Percentiles rank a stretch among this genome's conserved stretches.
phyloP scores from a whole-genome alignment of 768 basidiomycete species.

The Macrolepiota albuminosa region DNA sequence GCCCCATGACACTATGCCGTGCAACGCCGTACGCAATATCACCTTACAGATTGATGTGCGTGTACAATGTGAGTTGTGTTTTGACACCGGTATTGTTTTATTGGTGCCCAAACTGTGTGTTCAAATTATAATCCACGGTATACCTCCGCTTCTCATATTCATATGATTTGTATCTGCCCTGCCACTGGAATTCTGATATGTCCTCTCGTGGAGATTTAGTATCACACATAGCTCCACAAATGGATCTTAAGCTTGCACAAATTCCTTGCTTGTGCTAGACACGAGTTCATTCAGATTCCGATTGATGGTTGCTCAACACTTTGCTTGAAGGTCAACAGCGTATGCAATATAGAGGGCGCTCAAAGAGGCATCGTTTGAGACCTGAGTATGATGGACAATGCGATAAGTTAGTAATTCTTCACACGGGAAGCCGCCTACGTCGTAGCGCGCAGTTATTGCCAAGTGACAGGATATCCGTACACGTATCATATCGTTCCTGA shows the following conservation, averaged over 20 bases:
- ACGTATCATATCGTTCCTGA: not conserved
- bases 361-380: not conserved
- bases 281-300: no score
- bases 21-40: constrained; percentile 18
- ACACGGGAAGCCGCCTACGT: not conserved
- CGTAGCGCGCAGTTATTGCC: not conserved
- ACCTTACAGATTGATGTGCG: not conserved
- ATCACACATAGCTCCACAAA: not conserved
- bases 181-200: not conserved
- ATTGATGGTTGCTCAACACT: not conserved
- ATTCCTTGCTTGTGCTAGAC: not conserved
- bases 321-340: not conserved
- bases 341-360: no score
- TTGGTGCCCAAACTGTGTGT: not conserved
- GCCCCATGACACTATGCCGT: constrained; percentile 30
- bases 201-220: not conserved
- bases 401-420: no score
- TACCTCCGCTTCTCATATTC: not conserved
- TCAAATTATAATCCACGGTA: not conserved
- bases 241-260: not conserved
- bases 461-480: not conserved
- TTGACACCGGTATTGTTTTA: not conserved
- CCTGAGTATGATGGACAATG: not conserved
- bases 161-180: not conserved
- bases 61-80: not conserved